phyloP scores from a whole-genome alignment of 2,329 filamentous ascomycete species.

The Neofusicoccum kwambonambiense region DNA sequence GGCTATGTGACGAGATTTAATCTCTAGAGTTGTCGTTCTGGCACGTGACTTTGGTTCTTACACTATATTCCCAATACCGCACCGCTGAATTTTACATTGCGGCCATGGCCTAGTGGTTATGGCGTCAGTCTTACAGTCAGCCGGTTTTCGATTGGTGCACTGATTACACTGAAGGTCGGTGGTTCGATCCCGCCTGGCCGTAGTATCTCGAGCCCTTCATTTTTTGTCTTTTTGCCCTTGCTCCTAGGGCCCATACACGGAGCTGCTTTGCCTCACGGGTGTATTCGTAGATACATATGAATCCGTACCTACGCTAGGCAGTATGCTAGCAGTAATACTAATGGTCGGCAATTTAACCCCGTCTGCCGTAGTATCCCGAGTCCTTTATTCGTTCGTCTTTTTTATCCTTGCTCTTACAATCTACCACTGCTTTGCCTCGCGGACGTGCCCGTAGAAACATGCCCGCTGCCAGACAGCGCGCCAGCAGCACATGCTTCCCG shows the following conservation, averaged over 20 bases:
- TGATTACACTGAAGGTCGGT: constrained; percentile 18
- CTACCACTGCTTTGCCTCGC: too few species aligned
- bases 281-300: too few species aligned
- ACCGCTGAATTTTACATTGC: not conserved
- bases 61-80: too few species aligned
- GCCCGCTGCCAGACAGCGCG: too few species aligned
- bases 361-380: constrained; percentile 8
- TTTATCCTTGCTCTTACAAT: not conserved
- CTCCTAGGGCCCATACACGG: not conserved
- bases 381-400: not conserved
- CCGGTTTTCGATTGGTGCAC: not conserved
- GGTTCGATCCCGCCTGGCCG: constrained; percentile 20
- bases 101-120: constrained; percentile 20
- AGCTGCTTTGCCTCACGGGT: too few species aligned
- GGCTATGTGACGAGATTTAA: too few species aligned
- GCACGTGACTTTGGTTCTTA: not conserved
- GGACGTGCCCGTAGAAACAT: too few species aligned
- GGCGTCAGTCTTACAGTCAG: constrained; percentile 18
- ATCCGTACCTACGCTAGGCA: too few species aligned
- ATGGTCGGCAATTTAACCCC: constrained; percentile 19
- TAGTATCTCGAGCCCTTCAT: not conserved
- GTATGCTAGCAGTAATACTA: not conserved
- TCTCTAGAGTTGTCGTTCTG: too few species aligned
- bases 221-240: not conserved
- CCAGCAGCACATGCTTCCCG: too few species aligned